Conservation (phyloP, 2,329 filamentous ascomycete genomes). For the Dactylellina parvicollis region DNA sequence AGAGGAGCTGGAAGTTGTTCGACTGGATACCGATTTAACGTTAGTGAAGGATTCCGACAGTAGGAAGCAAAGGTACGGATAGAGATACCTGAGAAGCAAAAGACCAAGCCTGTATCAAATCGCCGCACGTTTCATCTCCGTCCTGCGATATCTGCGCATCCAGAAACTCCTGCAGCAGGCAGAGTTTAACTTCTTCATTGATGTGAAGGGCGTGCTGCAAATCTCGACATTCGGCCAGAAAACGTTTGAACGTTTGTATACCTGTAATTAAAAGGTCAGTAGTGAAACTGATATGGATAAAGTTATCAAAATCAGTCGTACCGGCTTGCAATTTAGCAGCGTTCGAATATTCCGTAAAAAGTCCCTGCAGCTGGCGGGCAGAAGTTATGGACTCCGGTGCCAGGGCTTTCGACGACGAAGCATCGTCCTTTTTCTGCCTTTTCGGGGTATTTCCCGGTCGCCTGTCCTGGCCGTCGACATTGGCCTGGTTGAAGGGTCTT, state of each 20-base stretch:
- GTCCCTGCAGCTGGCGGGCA: conserved; percentile 37
- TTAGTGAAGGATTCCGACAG: not conserved
- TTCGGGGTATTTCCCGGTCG: conserved; percentile 35
- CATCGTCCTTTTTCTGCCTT: conserved; percentile 43
- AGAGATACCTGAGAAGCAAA: conserved; percentile 77
- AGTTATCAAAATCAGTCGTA: not conserved
- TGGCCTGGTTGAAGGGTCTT: conserved; percentile 51
- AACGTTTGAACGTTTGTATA: conserved; percentile 55
- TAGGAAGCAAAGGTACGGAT: not conserved
- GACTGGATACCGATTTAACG: conserved; percentile 19
- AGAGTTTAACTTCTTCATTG: conserved; percentile 59
- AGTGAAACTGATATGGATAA: not conserved
- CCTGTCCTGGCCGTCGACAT: conserved; percentile 45
- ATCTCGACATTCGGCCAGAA: conserved; percentile 54
- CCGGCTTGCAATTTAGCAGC: conserved; percentile 38
- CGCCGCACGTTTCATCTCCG: conserved; percentile 73
- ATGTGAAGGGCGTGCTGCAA: conserved; percentile 40
- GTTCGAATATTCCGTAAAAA: conserved; percentile 50
- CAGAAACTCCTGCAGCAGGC: conserved; percentile 76
- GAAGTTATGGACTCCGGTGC: conserved; percentile 37
- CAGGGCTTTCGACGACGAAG: conserved; percentile 22
- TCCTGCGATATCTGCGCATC: conserved; percentile 67
- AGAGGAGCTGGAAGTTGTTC: conserved; percentile 84
- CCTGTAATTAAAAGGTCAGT: conserved; percentile 33
- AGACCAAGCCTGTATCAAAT: conserved; percentile 88